Base-by-base conservation (phyloP, 768 basidiomycete species). In the Podaxis sp. region DNA sequence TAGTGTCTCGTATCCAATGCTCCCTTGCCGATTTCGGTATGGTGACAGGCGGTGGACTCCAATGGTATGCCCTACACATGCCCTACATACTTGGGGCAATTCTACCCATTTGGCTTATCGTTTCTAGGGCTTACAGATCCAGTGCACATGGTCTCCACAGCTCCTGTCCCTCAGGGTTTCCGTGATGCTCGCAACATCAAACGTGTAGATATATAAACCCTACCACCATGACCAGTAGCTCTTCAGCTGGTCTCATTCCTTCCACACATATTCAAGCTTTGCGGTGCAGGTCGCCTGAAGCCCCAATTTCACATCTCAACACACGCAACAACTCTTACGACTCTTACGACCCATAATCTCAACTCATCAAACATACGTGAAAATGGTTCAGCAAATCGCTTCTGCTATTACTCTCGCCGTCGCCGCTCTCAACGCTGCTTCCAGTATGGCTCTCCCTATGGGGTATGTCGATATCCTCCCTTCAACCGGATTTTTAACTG, bases 241-340 rank as follows among this genome's bases (percentile, higher is more conserved):
- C 69, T 60, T 61, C 71, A 76, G 74, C 74, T 73, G 73, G 72
- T 72, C 74, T 76, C 73, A 67, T 64, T 60, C 63, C 62, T 64
- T 65, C 68, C 63, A 65, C 36, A 61, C 59, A 50, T 48, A 47
- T 51, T 62, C 38, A 67, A 63, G 68, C 68, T 70, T 67, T 63
- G n/a, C 36, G 37, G 74, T 73, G 74, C 74, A 65, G 74, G 74
- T 71, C 74, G 69, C 73, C 35, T 38, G 23, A 13, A 23, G 47
- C 47, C 37, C 37, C 5, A 38, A 37, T 21, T 23, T 27, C 13
- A 7, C 18, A 11, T 18, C 47, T 23, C 47, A 21, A 48, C 11
- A 18, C 25, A 4, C 47, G 23, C 21, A 27, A 10, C 23, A 4
- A 48, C 18, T 48, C 18, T 44, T 7, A 48, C 47, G 47, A 48